These are phyloP conservation scores for Triadica sebifera DNA, from an alignment of 345 rosid species.

Conservation along the genomic window DNA sequence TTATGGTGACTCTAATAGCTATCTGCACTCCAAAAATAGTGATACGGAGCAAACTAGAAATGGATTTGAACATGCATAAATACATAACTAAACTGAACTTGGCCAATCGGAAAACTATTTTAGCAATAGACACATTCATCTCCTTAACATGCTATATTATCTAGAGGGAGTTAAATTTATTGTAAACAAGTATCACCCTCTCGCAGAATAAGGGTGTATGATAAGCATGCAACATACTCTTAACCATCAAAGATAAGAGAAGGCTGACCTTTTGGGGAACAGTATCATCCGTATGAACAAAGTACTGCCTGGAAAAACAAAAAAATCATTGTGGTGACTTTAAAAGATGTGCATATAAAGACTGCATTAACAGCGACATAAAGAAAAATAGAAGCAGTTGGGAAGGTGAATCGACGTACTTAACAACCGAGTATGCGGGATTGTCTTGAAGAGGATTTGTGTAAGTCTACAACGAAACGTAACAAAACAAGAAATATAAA, in stretches of 20 bases:
- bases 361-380: neutral
- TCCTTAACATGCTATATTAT: neutral
- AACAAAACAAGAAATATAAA: neutral
- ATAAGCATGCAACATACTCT: neutral
- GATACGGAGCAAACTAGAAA: neutral
- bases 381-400: neutral
- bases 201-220: neutral
- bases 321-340: neutral
- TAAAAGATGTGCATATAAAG: neutral
- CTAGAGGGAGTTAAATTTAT: neutral
- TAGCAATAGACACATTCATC: neutral
- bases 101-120: neutral
- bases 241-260: neutral
- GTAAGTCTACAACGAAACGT: conserved; percentile 32
- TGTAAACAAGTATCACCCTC: neutral
- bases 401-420: conserved; percentile 28
- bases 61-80: neutral
- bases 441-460: conserved; percentile 45
- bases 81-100: neutral
- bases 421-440: conserved; percentile 49
- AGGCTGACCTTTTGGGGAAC: conserved; percentile 42
- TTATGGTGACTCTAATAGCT: neutral
- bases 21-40: neutral
- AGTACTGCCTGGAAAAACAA: conserved; percentile 37
- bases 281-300: conserved; percentile 44